Conservation (phyloP, 768 basidiomycete species). For the Hortiboletus campestris region DNA sequence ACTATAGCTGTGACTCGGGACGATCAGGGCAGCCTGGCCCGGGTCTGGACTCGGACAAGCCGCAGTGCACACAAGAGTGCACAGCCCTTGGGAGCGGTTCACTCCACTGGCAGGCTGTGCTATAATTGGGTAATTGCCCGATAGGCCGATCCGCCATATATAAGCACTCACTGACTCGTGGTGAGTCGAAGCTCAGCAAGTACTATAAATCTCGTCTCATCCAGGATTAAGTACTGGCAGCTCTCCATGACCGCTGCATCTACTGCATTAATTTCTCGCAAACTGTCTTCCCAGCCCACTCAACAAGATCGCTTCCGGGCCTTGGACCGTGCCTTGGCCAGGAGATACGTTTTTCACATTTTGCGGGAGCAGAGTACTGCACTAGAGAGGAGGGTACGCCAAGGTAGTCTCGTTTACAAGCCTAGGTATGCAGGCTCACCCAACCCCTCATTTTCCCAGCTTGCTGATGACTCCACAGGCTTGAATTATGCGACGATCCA, state of each 20-base stretch:
- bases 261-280: slow-evolving; percentile 17
- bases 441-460: not conserved
- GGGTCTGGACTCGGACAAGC: no score
- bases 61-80: not conserved
- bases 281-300: slow-evolving; percentile 23
- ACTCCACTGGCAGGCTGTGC: no score
- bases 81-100: no score
- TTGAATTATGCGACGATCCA: slow-evolving; percentile 41
- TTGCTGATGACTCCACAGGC: slow-evolving; percentile 26
- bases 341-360: slow-evolving; percentile 27
- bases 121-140: no score
- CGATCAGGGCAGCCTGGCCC: not conserved
- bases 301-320: slow-evolving; percentile 31
- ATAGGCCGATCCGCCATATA: not conserved
- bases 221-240: not conserved
- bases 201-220: not conserved
- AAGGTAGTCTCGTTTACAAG: slow-evolving; percentile 32
- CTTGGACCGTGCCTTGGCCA: slow-evolving; percentile 31
- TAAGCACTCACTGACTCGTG: not conserved
- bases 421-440: slow-evolving; percentile 27
- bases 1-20: slow-evolving; percentile 1
- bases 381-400: slow-evolving; percentile 19
- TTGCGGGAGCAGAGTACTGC: slow-evolving; percentile 21
- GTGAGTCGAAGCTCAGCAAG: slow-evolving; percentile 1
- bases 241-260: slow-evolving; percentile 26